These are phyloP conservation scores for Corylus avellana DNA, from an alignment of 306 rosid genomes.

Conservation along the genomic window DNA sequence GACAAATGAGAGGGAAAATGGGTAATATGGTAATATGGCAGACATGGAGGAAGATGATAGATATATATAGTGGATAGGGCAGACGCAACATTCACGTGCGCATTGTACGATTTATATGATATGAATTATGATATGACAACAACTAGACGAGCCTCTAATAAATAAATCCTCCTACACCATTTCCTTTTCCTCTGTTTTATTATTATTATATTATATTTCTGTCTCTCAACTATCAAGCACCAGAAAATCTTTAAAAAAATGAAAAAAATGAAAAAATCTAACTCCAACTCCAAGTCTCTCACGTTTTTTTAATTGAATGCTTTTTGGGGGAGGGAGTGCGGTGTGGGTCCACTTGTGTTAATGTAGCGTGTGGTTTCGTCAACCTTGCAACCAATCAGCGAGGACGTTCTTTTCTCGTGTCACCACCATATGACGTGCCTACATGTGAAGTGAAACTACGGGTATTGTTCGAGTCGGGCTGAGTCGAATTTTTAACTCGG, in stretches of 20 bases:
- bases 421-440: neutral
- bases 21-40: neutral
- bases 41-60: conserved; percentile 7
- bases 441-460: too few species aligned
- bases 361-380: neutral
- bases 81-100: conserved; percentile 31
- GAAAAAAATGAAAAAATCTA: too few species aligned
- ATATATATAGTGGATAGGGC: too few species aligned
- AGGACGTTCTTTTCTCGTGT: neutral
- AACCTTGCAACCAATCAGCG: neutral
- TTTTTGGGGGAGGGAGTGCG: neutral
- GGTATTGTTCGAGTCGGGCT: too few species aligned
- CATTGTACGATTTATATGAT: conserved; percentile 2
- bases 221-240: neutral
- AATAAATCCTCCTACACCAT: too few species aligned
- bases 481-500: too few species aligned
- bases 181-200: too few species aligned
- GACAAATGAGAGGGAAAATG: neutral
- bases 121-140: neutral
- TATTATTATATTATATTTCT: too few species aligned
- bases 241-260: too few species aligned
- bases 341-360: neutral
- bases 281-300: neutral
- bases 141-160: neutral
- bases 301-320: neutral